These are phyloP conservation scores for Brettanomyces bruxellensis DNA, from an alignment of 805 yeast genomes.

Conservation along the genomic window DNA sequence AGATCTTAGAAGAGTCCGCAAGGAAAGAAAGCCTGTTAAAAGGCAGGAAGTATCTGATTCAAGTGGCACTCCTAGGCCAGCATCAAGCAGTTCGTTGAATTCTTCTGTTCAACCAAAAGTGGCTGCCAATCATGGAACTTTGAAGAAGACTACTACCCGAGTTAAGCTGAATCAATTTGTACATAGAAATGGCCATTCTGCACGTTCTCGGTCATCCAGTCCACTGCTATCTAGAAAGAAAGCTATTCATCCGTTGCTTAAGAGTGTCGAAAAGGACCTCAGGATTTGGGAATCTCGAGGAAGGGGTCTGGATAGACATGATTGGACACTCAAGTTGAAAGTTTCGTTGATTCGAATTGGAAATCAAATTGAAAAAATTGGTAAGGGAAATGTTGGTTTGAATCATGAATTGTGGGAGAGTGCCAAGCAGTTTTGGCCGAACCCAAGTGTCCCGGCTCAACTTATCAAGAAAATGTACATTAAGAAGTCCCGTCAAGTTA, in stretches of 20 bases:
- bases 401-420: constrained; percentile 22
- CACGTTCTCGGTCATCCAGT: constrained; percentile 2
- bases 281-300: constrained; percentile 24
- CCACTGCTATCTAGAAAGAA: constrained; percentile 8
- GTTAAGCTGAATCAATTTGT: not conserved
- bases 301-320: constrained; percentile 23
- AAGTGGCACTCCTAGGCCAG: constrained; percentile 10
- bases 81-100: not conserved
- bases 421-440: constrained; percentile 27
- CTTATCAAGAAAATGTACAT: constrained; percentile 24
- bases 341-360: constrained; percentile 22
- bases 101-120: not conserved
- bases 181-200: not conserved
- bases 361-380: constrained; percentile 20
- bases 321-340: constrained; percentile 23
- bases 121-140: not conserved
- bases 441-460: constrained; percentile 22
- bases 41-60: constrained; percentile 15
- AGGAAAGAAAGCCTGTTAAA: constrained; percentile 1
- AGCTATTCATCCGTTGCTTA: constrained; percentile 16
- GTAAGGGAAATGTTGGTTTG: constrained; percentile 11
- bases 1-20: not conserved
- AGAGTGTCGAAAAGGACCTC: constrained; percentile 21
- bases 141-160: not conserved
- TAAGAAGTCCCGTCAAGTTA: constrained; percentile 16